These are phyloP conservation scores for Phaseolus coccineus DNA, from an alignment of 331 rosid species.

Conservation along the genomic window DNA sequence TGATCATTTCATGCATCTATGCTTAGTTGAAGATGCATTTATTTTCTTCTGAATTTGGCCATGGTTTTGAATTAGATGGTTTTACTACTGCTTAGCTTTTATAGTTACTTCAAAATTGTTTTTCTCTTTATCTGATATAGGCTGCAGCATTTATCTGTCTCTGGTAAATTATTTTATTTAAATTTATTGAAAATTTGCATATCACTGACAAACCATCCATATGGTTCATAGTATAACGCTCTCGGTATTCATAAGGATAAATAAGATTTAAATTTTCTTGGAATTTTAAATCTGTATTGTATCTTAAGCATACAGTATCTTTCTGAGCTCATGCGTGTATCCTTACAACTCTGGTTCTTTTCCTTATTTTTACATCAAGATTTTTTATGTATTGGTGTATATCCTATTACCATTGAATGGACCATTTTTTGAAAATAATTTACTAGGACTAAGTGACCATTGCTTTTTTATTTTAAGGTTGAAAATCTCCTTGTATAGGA, in stretches of 20 bases:
- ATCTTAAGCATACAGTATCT: background rate
- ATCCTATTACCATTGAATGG: background rate
- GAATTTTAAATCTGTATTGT: constrained; percentile 1
- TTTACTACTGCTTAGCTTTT: background rate
- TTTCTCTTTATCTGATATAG: constrained; percentile 2
- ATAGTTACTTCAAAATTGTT: constrained; percentile 12
- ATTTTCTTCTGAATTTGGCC: constrained; percentile 14
- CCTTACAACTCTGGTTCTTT: background rate
- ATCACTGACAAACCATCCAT: background rate
- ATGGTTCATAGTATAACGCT: constrained; percentile 1
- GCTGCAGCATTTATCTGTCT: background rate
- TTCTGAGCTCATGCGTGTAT: background rate
- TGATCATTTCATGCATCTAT: constrained; percentile 29
- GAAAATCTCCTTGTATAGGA: background rate
- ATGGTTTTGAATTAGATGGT: constrained; percentile 27
- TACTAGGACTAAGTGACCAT: background rate
- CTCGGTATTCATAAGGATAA: background rate
- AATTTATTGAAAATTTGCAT: constrained; percentile 12
- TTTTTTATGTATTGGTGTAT: background rate
- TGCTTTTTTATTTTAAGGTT: background rate
- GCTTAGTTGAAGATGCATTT: constrained; percentile 4
- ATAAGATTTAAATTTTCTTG: constrained; percentile 12
- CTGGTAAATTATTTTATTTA: constrained; percentile 5
- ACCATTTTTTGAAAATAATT: background rate
- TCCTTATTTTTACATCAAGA: background rate